phyloP scores from a whole-genome alignment of 2,329 filamentous ascomycete genomes.

The Aureobasidium sp. region DNA sequence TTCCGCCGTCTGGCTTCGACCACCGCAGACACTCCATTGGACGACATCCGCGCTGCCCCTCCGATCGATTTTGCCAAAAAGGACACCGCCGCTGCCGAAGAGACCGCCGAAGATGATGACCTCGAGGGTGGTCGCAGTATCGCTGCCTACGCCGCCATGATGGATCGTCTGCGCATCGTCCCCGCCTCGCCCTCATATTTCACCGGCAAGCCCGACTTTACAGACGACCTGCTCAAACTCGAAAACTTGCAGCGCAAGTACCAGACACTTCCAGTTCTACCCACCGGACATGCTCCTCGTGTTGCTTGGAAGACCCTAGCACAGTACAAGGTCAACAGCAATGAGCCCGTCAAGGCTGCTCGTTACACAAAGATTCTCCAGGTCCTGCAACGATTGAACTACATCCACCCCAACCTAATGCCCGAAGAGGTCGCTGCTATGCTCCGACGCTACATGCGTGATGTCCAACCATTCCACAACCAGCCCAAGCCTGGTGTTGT shows the following conservation, averaged over 20 bases:
- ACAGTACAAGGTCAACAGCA: slow-evolving; percentile 76
- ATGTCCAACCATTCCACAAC: slow-evolving; percentile 76
- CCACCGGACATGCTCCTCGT: slow-evolving; percentile 71
- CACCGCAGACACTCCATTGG: slow-evolving; percentile 23
- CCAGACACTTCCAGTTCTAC: slow-evolving; percentile 74
- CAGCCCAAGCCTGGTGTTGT: slow-evolving; percentile 69
- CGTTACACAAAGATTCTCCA: slow-evolving; percentile 83
- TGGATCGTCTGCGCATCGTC: slow-evolving; percentile 69
- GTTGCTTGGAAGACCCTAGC: slow-evolving; percentile 84
- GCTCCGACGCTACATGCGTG: slow-evolving; percentile 76
- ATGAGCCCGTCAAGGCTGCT: slow-evolving; percentile 77
- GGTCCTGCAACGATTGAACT: slow-evolving; percentile 82
- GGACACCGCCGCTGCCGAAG: slow-evolving; percentile 18
- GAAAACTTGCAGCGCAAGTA: slow-evolving; percentile 78
- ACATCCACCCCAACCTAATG: slow-evolving; percentile 82
- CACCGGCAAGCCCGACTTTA: slow-evolving; percentile 85
- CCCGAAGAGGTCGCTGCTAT: slow-evolving; percentile 73
- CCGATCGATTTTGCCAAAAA: slow-evolving; percentile 27
- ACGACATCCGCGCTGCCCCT: slow-evolving; percentile 31
- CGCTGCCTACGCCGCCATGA: slow-evolving; percentile 26
- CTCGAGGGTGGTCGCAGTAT: slow-evolving; percentile 14
- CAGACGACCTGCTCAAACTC: slow-evolving; percentile 82
- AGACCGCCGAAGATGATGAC: slow-evolving; percentile 22
- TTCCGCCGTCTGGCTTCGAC: slow-evolving; percentile 33
- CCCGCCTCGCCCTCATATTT: slow-evolving; percentile 96